Evolutionary conservation across 2,329 filamentous ascomycete genomes (phyloP).

Genomic region (Sporothrix pseudoabietina): DNA sequence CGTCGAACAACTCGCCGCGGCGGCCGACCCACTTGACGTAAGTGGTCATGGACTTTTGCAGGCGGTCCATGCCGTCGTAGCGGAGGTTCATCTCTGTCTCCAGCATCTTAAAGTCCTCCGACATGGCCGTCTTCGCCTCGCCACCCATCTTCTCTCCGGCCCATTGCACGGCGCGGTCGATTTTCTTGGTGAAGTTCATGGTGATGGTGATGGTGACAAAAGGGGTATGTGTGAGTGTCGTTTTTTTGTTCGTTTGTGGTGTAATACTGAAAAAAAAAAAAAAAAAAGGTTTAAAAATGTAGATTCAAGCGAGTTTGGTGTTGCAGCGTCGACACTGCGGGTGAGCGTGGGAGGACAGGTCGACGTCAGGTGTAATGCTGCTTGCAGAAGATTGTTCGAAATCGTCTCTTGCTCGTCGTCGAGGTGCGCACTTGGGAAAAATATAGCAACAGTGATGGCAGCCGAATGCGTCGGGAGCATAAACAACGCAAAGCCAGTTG

Average conservation of each 20-base stretch:
- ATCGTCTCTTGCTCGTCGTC: neutral
- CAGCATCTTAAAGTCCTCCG: constrained; percentile 87
- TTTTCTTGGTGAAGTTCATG: constrained; percentile 74
- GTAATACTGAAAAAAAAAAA: too few species aligned
- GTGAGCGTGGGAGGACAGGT: too few species aligned
- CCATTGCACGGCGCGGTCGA: constrained; percentile 97
- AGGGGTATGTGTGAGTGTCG: neutral
- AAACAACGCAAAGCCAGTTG: neutral
- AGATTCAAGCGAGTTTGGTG: neutral
- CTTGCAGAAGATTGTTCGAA: neutral
- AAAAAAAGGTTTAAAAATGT: too few species aligned
- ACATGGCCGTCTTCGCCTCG: constrained; percentile 81
- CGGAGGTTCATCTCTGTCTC: constrained; percentile 89
- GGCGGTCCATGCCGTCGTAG: constrained; percentile 86
- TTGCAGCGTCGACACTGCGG: neutral
- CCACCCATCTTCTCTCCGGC: constrained; percentile 94
- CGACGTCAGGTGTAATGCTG: neutral
- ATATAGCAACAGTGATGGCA: neutral
- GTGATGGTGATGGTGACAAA: constrained; percentile 31
- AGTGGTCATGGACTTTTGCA: constrained; percentile 80
- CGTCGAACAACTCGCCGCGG: constrained; percentile 75
- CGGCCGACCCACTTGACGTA: constrained; percentile 89
- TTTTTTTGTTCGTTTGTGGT: neutral
- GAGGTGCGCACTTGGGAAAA: neutral
- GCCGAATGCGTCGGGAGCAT: constrained; percentile 19